Evolutionary conservation across 306 rosid genomes (phyloP), one percentile per base, ranked within the genome.

Genomic region (Pueraria montana): DNA sequence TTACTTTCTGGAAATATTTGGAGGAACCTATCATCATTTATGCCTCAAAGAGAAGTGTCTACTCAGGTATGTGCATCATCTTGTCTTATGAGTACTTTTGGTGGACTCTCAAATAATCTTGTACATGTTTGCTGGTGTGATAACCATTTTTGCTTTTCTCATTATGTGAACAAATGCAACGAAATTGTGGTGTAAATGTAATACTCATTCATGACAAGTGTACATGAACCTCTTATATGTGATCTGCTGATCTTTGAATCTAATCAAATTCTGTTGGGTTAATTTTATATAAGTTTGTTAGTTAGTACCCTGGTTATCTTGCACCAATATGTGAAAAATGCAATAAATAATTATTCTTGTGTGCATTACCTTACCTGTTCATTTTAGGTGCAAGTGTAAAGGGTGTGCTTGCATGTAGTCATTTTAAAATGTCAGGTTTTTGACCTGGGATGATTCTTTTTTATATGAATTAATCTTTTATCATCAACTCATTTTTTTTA

Each of bases 11-110:
- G 94, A 80, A 91, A 89, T 85, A 62, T 89, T 68, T 94, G 96
- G 99, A 87, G 97, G 88, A 93, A 92, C 89, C 86, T 92, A 71
- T 89, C 96, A 63, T 87, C 98, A 21, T 87, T 91, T 91, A 89
- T 96, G 90, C 95, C 98, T 74, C 92, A 38, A 67, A 92, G 99
- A 58, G 97, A 91, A 84, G 89, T 85, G 59, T 82, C 93, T 77
- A 49, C 89, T 70, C 91, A 92, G 98, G 98, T 95, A 88, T 77
- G 78, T 40, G 48, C 61, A 26, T 61, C 70, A 43, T 84, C 58
- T 53, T 63, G n/a, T 72, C 50, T 77, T 72, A 32, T 45, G 55
- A 52, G 59, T 59, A 42, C 68, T 50, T 82, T 34, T 56, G 62
- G 59, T 55, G 59, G 52, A 32, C 50, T 38, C 43, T 34, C 59